These are phyloP conservation scores for Leccinum boreale DNA, from an alignment of 768 basidiomycete genomes.

Conservation along the genomic window DNA sequence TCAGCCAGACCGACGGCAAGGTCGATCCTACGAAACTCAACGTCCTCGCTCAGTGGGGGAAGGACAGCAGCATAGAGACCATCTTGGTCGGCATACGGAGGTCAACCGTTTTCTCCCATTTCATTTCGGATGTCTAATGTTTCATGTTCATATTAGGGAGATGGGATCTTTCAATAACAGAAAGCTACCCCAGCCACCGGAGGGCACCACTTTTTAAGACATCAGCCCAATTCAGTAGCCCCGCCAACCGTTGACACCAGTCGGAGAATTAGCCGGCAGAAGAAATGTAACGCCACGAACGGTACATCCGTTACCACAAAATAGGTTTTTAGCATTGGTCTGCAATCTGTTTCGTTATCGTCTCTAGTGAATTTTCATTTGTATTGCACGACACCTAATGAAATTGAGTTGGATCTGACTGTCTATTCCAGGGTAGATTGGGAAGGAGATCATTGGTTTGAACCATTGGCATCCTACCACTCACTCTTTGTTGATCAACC, in stretches of 20 bases:
- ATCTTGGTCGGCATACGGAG: constrained; percentile 90
- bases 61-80: constrained; percentile 78
- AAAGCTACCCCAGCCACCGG: constrained; percentile 93
- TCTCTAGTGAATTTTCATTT: constrained; percentile 16
- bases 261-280: constrained; percentile 11
- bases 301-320: constrained; percentile 8
- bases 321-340: constrained; percentile 21
- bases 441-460: background rate
- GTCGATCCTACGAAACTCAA: constrained; percentile 73
- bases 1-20: constrained; percentile 67
- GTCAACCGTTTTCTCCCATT: constrained; percentile 37
- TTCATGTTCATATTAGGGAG: constrained; percentile 52
- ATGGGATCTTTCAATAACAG: constrained; percentile 92
- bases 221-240: background rate
- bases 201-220: constrained; percentile 68
- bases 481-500: background rate
- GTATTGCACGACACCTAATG: constrained; percentile 4
- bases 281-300: constrained; percentile 9
- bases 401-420: background rate
- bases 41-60: constrained; percentile 73
- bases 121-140: constrained; percentile 7
- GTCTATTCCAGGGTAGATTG: background rate
- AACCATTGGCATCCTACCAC: background rate
- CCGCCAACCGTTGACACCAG: background rate
- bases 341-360: constrained; percentile 16